Percentiles rank a stretch among this genome's conserved stretches.
phyloP scores from a whole-genome alignment of 345 rosid genomes.

The Euphorbia peplus region DNA sequence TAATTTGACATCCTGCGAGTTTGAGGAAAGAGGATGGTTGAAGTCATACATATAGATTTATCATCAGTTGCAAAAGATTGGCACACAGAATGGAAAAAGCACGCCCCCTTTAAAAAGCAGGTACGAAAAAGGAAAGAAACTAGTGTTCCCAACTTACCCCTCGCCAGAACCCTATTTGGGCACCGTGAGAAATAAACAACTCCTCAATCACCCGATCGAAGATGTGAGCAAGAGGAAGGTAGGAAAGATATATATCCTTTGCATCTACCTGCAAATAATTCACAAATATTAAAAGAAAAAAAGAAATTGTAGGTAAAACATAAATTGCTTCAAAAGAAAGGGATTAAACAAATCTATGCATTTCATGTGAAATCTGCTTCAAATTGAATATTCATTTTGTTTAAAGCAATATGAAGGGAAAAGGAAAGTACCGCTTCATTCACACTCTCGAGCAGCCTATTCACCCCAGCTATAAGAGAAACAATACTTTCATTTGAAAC shows the following conservation, averaged over 20 bases:
- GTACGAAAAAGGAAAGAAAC: not conserved
- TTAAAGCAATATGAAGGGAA: not conserved
- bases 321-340: not conserved
- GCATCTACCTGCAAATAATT: slow-evolving; percentile 51
- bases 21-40: not conserved
- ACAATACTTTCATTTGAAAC: slow-evolving; percentile 87
- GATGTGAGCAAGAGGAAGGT: slow-evolving; percentile 96
- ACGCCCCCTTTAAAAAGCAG: not conserved
- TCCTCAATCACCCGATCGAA: slow-evolving; percentile 94
- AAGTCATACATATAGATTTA: slow-evolving; percentile 10
- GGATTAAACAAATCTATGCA: not conserved
- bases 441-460: slow-evolving; percentile 49
- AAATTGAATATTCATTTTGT: not conserved
- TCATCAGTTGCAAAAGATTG: not conserved
- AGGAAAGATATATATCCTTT: slow-evolving; percentile 79
- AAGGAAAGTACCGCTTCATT: slow-evolving; percentile 55
- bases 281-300: slow-evolving; percentile 6
- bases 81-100: not conserved
- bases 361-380: not conserved
- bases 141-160: slow-evolving; percentile 58
- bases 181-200: slow-evolving; percentile 66
- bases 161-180: slow-evolving; percentile 90
- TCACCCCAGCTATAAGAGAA: slow-evolving; percentile 72
- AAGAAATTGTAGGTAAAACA: not conserved
- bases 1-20: slow-evolving; percentile 76